A percentile compares a stretch with the other conserved stretches of the same genome.
Evolutionary conservation across 176 grass and related monocot genomes (phyloP).

Genomic region (Phragmites australis): DNA sequence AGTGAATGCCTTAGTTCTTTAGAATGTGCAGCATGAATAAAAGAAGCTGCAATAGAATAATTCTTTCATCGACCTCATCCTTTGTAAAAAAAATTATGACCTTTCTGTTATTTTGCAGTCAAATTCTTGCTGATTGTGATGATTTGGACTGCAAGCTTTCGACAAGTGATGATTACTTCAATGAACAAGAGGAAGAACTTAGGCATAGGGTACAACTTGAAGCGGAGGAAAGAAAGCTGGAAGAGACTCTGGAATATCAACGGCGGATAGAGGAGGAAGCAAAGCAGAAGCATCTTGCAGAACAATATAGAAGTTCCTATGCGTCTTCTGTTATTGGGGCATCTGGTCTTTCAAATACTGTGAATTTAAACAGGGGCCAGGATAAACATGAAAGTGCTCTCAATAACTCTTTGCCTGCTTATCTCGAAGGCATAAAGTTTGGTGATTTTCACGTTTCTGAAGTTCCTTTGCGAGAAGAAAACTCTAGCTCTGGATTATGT

Average conservation of each 20-base stretch:
- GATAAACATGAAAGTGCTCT: conserved; percentile 42
- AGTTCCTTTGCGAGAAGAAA: conserved; percentile 40
- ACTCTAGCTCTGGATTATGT: conserved; percentile 32
- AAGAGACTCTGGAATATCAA: conserved; percentile 88
- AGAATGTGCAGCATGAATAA: background rate
- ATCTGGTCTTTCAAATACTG: conserved; percentile 23
- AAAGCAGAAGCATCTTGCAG: conserved; percentile 67
- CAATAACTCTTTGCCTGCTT: conserved; percentile 33
- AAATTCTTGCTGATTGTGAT: conserved; percentile 52
- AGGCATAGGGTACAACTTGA: conserved; percentile 62
- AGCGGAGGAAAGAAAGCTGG: conserved; percentile 86
- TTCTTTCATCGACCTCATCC: conserved; percentile 17
- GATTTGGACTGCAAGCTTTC: conserved; percentile 50
- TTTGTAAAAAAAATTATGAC: background rate
- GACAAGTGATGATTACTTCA: conserved; percentile 52
- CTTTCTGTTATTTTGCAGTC: conserved; percentile 55
- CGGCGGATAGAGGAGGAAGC: conserved; percentile 77
- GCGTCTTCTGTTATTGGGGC: conserved; percentile 29
- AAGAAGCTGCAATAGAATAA: conserved; percentile 12
- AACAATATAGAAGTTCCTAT: conserved; percentile 51
- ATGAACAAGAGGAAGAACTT: conserved; percentile 78
- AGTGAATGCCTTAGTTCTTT: background rate
- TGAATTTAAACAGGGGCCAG: conserved; percentile 35
- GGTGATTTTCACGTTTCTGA: conserved; percentile 76
- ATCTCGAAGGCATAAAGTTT: conserved; percentile 78